Base-by-base conservation (phyloP, 371 early-diverging fungal genomes). In the Rhizopus sp. region DNA sequence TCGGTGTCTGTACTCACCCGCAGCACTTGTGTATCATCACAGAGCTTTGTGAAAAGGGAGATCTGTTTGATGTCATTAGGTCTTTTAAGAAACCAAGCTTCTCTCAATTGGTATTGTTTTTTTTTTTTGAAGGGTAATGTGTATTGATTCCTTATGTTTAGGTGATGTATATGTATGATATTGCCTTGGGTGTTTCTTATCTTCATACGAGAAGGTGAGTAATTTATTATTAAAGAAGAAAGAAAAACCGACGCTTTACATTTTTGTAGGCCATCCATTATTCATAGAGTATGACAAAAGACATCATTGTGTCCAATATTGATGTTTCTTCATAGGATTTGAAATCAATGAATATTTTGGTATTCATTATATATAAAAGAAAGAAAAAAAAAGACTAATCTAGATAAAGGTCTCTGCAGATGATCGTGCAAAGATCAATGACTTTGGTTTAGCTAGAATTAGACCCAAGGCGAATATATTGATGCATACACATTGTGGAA, bases 291-390 rank as follows among this genome's bases (percentile, higher is more conserved):
- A 70, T 59, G 61, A 33, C 16, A 30, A 5, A 7, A 49, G 13
- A 23, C 3, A 56, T 32, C n/a, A 1, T 33, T 30, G 35, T 30
- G 4, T 12, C 15, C 33, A 13, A n/a, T 7, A 45, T 15, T 3
- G 12, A 33, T 2, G 13, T 42, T n/a, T 55, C 16, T 23, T 29
- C 32, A 32, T 41, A 69, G 68, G 94, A 93, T 63, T 75, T 93
- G 50, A 94, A 94, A 69, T 93, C 93, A n/a, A 88, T 89, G 86
- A 95, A 90, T 56, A 84, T 89, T 33, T 62, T 91, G 61, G 88
- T 87, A 67, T 50, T 66, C 45, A 34, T 16, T 7, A 5, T 1
- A 44, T 10, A 10, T 38, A 30, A 50, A 50, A 51, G 5, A 47
- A n/a, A n/a, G n/a, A n/a, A n/a, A n/a, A n/a, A n/a, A n/a, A n/a